Percentiles rank a stretch among this genome's conserved stretches.
These are phyloP conservation scores for Calycina herbarum DNA, from an alignment of 2,329 filamentous ascomycete species.

Conservation along the genomic window DNA sequence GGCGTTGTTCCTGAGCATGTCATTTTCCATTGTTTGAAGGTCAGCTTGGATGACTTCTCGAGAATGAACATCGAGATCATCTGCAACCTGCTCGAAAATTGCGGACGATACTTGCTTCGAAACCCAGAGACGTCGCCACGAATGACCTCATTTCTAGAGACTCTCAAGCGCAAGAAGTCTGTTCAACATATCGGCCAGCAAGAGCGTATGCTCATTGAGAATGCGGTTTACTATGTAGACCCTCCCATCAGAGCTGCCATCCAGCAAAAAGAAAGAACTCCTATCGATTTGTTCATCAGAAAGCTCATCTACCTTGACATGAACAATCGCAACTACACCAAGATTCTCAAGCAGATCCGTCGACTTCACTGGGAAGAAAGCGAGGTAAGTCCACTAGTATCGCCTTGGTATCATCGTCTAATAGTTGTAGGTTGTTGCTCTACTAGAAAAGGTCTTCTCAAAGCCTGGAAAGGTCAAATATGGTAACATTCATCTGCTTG, in stretches of 20 bases:
- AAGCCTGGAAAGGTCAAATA: conserved; percentile 98
- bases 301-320: conserved; percentile 93
- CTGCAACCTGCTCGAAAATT: conserved; percentile 93
- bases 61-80: conserved; percentile 99
- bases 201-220: conserved; percentile 97
- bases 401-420: conserved; percentile 5
- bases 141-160: conserved; percentile 93
- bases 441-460: conserved; percentile 79
- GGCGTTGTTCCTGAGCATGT: conserved; percentile 97
- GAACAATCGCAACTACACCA: conserved; percentile 91
- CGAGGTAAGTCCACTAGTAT: conserved; percentile 54
- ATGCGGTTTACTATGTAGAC: conserved; percentile 96
- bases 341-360: conserved; percentile 89
- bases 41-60: conserved; percentile 95
- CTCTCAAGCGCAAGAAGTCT: conserved; percentile 90
- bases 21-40: conserved; percentile 97
- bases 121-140: conserved; percentile 90
- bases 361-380: conserved; percentile 96
- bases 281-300: conserved; percentile 87
- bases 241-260: conserved; percentile 92
- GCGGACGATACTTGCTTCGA: conserved; percentile 87
- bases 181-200: conserved; percentile 94
- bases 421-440: conserved; percentile 36
- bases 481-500: conserved; percentile 90
- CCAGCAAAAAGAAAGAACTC: conserved; percentile 92